A percentile compares a stretch with the other conserved stretches of the same genome.
These are phyloP conservation scores for Aureobasidium subglaciale DNA, from an alignment of 2,329 filamentous ascomycete genomes.

Conservation along the genomic window DNA sequence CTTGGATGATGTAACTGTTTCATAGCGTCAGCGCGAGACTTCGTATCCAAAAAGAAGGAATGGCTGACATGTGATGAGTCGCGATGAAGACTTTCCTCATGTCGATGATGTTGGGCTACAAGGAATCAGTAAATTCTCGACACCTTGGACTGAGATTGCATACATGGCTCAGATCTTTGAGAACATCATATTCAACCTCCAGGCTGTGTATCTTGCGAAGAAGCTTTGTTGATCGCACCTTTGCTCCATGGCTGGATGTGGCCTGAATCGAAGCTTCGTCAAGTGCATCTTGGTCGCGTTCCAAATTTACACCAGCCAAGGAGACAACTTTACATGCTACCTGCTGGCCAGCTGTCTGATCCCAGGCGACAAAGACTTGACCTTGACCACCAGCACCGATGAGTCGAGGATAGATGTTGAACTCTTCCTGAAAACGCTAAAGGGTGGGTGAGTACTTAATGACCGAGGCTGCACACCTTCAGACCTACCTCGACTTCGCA, in stretches of 20 bases:
- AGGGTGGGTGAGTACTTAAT: not conserved
- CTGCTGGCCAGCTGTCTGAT: conserved; percentile 49
- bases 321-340: conserved; percentile 63
- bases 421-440: conserved; percentile 41
- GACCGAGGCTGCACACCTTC: not conserved
- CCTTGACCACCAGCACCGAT: conserved; percentile 51
- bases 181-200: conserved; percentile 27
- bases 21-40: not conserved
- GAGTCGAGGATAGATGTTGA: conserved; percentile 41
- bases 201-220: not conserved
- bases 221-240: not conserved
- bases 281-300: not conserved
- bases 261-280: not conserved
- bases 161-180: conserved; percentile 49
- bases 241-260: not conserved
- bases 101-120: conserved; percentile 51
- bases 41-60: no score
- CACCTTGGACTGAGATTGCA: conserved; percentile 13
- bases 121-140: not conserved
- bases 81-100: conserved; percentile 52
- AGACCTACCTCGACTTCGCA: conserved; percentile 15
- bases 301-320: conserved; percentile 26
- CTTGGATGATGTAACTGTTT: conserved; percentile 52
- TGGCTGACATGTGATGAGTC: conserved; percentile 44
- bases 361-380: conserved; percentile 48